A percentile compares a stretch with the other conserved stretches of the same genome.
phyloP scores from a whole-genome alignment of 345 rosid genomes.

The Populus alba region DNA sequence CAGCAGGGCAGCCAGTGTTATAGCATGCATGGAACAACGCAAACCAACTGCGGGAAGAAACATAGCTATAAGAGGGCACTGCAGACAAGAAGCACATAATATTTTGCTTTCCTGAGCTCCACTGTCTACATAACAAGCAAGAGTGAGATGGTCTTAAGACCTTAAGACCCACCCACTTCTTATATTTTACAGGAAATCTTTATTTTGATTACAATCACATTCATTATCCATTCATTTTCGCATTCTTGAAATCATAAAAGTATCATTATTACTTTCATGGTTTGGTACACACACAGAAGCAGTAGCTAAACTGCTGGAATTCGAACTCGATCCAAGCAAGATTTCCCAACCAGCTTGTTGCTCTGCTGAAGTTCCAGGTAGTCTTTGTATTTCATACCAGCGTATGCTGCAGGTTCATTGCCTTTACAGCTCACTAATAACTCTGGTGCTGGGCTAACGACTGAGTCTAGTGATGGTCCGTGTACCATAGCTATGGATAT shows the following conservation, averaged over 20 bases:
- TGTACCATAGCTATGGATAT: conserved; percentile 31
- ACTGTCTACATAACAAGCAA: neutral
- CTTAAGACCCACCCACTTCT: neutral
- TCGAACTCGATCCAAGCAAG: conserved; percentile 32
- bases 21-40: neutral
- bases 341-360: conserved; percentile 33
- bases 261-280: too few species aligned
- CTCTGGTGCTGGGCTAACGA: conserved; percentile 35
- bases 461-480: conserved; percentile 47
- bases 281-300: neutral
- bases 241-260: too few species aligned
- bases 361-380: conserved; percentile 38
- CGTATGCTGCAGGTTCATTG: conserved; percentile 18
- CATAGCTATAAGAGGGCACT: conserved; percentile 22
- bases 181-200: neutral
- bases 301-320: neutral
- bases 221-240: neutral
- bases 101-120: conserved; percentile 20
- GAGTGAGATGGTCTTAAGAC: neutral
- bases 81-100: conserved; percentile 1
- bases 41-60: conserved; percentile 24
- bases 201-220: neutral
- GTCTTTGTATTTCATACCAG: conserved; percentile 38
- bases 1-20: neutral
- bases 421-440: conserved; percentile 13